Evolutionary conservation across 148 eudicot genomes (phyloP).

Genomic region (Polygonum aviculare): DNA sequence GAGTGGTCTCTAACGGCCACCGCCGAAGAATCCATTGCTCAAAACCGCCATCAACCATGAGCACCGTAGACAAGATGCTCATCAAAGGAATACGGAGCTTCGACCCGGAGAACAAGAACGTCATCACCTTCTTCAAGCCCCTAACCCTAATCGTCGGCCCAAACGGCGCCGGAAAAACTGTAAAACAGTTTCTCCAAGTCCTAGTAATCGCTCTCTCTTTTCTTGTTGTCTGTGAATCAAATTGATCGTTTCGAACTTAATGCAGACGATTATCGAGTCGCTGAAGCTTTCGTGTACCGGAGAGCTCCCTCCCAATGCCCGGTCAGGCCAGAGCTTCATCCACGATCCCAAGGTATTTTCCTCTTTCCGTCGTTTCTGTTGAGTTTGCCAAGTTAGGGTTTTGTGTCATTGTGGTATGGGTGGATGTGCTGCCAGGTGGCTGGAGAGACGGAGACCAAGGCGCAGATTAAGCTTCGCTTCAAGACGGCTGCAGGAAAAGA

Average conservation of each 20-base stretch:
- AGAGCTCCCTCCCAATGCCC: constrained; percentile 92
- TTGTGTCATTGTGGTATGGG: neutral
- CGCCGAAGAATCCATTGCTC: neutral
- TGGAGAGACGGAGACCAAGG: constrained; percentile 97
- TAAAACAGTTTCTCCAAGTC: constrained; percentile 12
- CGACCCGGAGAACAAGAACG: constrained; percentile 88
- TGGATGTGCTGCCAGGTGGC: constrained; percentile 54
- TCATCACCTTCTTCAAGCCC: constrained; percentile 87
- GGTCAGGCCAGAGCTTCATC: constrained; percentile 95
- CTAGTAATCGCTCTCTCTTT: neutral
- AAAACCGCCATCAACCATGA: constrained; percentile 37
- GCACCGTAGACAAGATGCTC: constrained; percentile 94
- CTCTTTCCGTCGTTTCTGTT: neutral
- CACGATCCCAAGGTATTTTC: constrained; percentile 90
- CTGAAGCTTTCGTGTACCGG: constrained; percentile 96
- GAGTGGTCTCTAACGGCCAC: neutral
- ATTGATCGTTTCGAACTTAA: neutral
- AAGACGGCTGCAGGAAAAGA: constrained; percentile 96
- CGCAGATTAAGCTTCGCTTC: constrained; percentile 91
- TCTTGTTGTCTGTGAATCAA: neutral
- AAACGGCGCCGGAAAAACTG: constrained; percentile 98
- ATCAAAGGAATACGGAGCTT: constrained; percentile 96
- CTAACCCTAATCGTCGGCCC: constrained; percentile 91
- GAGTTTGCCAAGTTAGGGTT: neutral
- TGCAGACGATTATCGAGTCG: constrained; percentile 91